These are phyloP conservation scores for Ceratocystiopsis sp. DNA, from an alignment of 2,329 filamentous ascomycete species.

Conservation along the genomic window DNA sequence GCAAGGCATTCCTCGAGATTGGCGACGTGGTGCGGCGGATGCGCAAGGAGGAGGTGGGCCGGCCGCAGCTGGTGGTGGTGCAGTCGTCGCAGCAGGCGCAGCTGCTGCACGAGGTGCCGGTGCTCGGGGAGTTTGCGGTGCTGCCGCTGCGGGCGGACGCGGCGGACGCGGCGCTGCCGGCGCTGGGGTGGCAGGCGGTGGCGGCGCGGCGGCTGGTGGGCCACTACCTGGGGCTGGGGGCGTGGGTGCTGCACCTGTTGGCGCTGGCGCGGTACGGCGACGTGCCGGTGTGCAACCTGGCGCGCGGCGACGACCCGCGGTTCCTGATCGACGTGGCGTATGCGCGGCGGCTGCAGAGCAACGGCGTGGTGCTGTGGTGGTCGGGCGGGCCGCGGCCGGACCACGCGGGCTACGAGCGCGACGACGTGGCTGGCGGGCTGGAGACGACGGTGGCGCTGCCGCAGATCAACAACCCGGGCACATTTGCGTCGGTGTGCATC, in stretches of 20 bases:
- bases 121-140: slow-evolving; percentile 67
- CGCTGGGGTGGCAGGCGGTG: slow-evolving; percentile 84
- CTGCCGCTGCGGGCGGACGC: slow-evolving; percentile 67
- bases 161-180: slow-evolving; percentile 72
- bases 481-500: slow-evolving; percentile 91
- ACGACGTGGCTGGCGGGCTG: slow-evolving; percentile 68
- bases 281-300: slow-evolving; percentile 86
- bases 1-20: slow-evolving; percentile 78
- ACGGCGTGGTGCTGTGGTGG: slow-evolving; percentile 96
- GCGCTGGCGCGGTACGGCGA: slow-evolving; percentile 84
- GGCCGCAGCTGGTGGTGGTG: slow-evolving; percentile 69
- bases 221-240: slow-evolving; percentile 82
- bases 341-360: slow-evolving; percentile 72
- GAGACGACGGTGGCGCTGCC: slow-evolving; percentile 76
- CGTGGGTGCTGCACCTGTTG: slow-evolving; percentile 79
- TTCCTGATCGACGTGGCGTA: slow-evolving; percentile 96
- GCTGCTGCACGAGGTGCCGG: slow-evolving; percentile 69
- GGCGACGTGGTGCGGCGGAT: slow-evolving; percentile 81
- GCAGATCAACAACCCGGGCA: slow-evolving; percentile 79
- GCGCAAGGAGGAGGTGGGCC: slow-evolving; percentile 61
- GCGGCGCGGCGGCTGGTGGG: slow-evolving; percentile 72
- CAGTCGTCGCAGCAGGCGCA: slow-evolving; percentile 75
- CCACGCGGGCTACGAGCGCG: slow-evolving; percentile 87
- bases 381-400: slow-evolving; percentile 74
- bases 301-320: slow-evolving; percentile 79